These are phyloP conservation scores for Auricularia heimuer DNA, from an alignment of 768 basidiomycete genomes.

Conservation along the genomic window DNA sequence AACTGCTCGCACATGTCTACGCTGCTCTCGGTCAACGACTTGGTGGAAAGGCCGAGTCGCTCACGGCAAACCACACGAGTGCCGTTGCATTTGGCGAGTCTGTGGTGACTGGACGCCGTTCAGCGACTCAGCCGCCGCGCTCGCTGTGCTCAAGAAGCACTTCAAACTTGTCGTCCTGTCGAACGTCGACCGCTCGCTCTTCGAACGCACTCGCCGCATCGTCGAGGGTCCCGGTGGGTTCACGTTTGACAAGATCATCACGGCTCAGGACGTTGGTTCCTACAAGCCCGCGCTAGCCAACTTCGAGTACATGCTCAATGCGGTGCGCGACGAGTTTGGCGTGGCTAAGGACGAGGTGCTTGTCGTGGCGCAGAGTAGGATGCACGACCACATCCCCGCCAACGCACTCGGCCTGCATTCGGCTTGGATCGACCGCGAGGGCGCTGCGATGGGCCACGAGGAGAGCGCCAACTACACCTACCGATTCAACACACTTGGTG, in stretches of 20 bases:
- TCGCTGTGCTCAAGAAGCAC: conserved; percentile 46
- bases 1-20: conserved; percentile 39
- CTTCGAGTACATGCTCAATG: conserved; percentile 40
- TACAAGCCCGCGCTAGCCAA: conserved; percentile 60
- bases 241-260: conserved; percentile 56
- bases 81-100: conserved; percentile 50
- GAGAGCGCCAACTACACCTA: conserved; percentile 21
- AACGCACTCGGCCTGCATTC: conserved; percentile 43
- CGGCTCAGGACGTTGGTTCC: conserved; percentile 61
- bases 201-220: conserved; percentile 43
- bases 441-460: conserved; percentile 35
- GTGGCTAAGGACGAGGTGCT: conserved; percentile 39
- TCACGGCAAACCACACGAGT: conserved; percentile 11
- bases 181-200: conserved; percentile 61
- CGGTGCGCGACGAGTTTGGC: conserved; percentile 28
- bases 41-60: conserved; percentile 11
- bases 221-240: conserved; percentile 36
- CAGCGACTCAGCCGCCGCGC: conserved; percentile 52
- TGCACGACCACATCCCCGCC: conserved; percentile 59
- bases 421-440: conserved; percentile 58
- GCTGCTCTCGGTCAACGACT: conserved; percentile 25
- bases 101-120: conserved; percentile 55
- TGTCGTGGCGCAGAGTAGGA: conserved; percentile 57
- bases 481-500: conserved; percentile 46
- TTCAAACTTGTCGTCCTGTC: conserved; percentile 67